Base-by-base conservation (phyloP, 352 stramenopile species). In the Pythium pyrilobum region DNA sequence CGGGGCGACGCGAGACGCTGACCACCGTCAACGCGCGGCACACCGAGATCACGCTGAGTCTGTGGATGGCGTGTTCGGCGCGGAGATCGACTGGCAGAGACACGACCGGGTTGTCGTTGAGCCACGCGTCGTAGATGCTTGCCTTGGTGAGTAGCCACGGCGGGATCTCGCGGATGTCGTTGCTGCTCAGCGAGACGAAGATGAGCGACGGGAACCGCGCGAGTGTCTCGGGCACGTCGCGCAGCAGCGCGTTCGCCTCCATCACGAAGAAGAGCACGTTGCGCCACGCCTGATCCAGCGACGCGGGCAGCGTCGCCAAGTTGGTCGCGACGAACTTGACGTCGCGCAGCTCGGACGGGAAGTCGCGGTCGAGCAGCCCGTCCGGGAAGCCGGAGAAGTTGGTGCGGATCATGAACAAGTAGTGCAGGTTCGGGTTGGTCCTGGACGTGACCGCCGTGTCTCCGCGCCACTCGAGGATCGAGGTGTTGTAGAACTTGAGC, bases 401-500 rank as follows among this genome's bases (percentile, higher is more conserved):
- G 27, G 24, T 25, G 4, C 25, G 3, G 1, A 44, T 25, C 1
- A 31, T 16, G 15, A 45, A 44, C 2, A 44, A 23, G 33, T 45
- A 20, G 15, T 36, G 47, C 20, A 54, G 18, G 11, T 29, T 37
- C 29, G 33, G 33, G 8, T 27, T 36, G 2, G 7, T 5, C 3
- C 6, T 12, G 5, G 11, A 4, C 4, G 33, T 53, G 3, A 53
- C 13, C 12, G 44, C 36, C 3, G 42, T 25, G 36, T 45, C n/a
- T 1, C 6, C 7, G 4, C 18, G 12, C 43, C 52, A 61, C 4
- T 21, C 13, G 8, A 31, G 9, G 16, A 59, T 29, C 16, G 52
- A 52, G 3, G 41, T 29, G 25, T 59, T 59, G 41, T 44, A 59
- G 11, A 59, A 29, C 27, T 59, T 59, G 42, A 59, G 15, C 10